Conservation (phyloP, 805 yeast genomes). For the Maudiozyma turicensis region DNA sequence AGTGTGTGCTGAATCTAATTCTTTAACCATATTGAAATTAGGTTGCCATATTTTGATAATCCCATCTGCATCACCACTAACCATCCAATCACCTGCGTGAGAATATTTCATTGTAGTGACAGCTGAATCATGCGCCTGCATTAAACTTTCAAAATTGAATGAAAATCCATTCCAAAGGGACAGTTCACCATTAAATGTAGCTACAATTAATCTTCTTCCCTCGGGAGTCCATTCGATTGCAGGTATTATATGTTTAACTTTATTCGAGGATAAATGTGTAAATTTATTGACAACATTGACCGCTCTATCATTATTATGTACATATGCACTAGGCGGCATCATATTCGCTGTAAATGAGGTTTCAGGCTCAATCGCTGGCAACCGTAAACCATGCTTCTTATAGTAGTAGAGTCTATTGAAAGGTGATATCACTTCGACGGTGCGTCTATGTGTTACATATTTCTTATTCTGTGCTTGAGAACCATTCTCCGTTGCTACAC, state of each 20-base stretch:
- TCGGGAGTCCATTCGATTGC: slow-evolving; percentile 96
- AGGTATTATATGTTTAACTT: slow-evolving; percentile 83
- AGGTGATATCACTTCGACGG: slow-evolving; percentile 27
- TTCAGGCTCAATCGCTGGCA: slow-evolving; percentile 25
- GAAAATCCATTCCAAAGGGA: slow-evolving; percentile 95
- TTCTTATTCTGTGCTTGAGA: slow-evolving; percentile 13
- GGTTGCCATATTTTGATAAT: slow-evolving; percentile 94
- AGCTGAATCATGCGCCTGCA: slow-evolving; percentile 96
- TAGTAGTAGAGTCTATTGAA: slow-evolving; percentile 21
- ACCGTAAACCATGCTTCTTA: slow-evolving; percentile 21
- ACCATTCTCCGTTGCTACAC: not conserved
- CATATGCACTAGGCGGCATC: slow-evolving; percentile 24
- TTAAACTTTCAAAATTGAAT: slow-evolving; percentile 90
- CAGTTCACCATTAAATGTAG: slow-evolving; percentile 89
- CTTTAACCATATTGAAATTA: slow-evolving; percentile 90
- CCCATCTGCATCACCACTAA: slow-evolving; percentile 92
- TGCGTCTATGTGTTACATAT: slow-evolving; percentile 25
- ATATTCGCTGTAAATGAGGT: slow-evolving; percentile 23
- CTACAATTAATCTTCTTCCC: slow-evolving; percentile 82
- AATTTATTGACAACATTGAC: slow-evolving; percentile 69
- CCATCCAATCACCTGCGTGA: slow-evolving; percentile 87
- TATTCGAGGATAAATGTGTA: slow-evolving; percentile 84
- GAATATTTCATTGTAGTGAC: slow-evolving; percentile 72
- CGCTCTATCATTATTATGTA: slow-evolving; percentile 18
- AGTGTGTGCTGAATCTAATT: slow-evolving; percentile 39